A percentile compares a stretch with the other conserved stretches of the same genome.
These are phyloP conservation scores for Ophioceras dolichostomum DNA, from an alignment of 2,329 filamentous ascomycete species.

Conservation along the genomic window DNA sequence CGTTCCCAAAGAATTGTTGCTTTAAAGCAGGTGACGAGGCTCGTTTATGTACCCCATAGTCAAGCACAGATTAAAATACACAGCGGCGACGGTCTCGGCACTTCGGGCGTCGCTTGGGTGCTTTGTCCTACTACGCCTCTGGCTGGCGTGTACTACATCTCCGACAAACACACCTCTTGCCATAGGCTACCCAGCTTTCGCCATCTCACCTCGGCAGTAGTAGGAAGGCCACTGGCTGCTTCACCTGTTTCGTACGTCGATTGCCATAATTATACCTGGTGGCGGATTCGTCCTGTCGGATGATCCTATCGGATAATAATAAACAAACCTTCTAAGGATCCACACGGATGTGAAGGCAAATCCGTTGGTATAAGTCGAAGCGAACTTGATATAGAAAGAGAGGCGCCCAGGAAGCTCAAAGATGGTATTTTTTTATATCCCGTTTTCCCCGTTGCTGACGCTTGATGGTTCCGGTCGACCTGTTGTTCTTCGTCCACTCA, in stretches of 20 bases:
- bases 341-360: neutral
- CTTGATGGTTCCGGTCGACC: no score
- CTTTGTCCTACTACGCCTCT: neutral
- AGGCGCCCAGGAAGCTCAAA: neutral
- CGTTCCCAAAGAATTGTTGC: no score
- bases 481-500: neutral
- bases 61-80: neutral
- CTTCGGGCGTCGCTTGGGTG: neutral
- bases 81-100: neutral
- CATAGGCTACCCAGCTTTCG: neutral
- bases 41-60: constrained; percentile 1
- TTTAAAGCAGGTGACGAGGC: neutral
- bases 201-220: neutral
- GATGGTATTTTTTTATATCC: neutral
- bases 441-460: neutral
- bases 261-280: neutral
- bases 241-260: neutral
- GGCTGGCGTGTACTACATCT: neutral
- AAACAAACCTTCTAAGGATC: neutral
- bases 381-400: neutral
- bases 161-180: no score
- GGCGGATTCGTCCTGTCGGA: neutral
- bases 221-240: neutral
- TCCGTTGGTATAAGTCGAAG: neutral
- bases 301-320: neutral